Conservation (phyloP, 768 basidiomycete species). For the Collybia nuda region DNA sequence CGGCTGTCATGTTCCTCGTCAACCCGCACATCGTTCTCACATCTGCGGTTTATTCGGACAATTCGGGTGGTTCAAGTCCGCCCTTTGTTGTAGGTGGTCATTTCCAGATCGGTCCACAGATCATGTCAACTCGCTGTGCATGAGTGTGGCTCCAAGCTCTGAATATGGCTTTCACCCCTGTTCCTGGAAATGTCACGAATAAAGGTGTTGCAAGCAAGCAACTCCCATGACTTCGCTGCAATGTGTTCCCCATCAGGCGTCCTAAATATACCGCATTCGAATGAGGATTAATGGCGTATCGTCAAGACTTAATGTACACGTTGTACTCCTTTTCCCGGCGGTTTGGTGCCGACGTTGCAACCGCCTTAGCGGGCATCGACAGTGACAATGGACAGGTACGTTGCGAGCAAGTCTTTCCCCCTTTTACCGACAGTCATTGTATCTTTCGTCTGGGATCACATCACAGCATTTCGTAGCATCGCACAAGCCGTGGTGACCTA, state of each 20-base stretch:
- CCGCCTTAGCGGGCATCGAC: too few species aligned
- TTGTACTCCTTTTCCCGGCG: too few species aligned
- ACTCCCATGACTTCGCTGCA: slow-evolving; percentile 11
- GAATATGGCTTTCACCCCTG: slow-evolving; percentile 9
- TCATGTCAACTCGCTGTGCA: slow-evolving; percentile 8
- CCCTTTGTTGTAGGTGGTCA: neutral
- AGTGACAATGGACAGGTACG: too few species aligned
- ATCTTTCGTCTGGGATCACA: too few species aligned
- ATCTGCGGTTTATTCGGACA: slow-evolving; percentile 6
- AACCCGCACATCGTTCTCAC: neutral
- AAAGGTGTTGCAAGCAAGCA: slow-evolving; percentile 1
- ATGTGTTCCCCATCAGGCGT: slow-evolving; percentile 16
- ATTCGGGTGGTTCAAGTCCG: slow-evolving; percentile 1
- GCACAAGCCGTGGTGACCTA: too few species aligned
- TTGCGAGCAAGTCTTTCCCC: too few species aligned
- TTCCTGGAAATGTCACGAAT: slow-evolving; percentile 14
- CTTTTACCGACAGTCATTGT: too few species aligned
- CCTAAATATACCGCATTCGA: slow-evolving; percentile 9
- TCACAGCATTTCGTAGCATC: too few species aligned
- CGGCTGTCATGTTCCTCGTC: neutral
- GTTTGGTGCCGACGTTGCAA: too few species aligned
- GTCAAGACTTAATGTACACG: too few species aligned
- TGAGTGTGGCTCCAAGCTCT: neutral
- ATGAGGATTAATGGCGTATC: neutral
- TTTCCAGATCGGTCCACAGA: slow-evolving; percentile 4